Percentiles rank a stretch among this genome's conserved stretches.
Conservation (phyloP, 1,284 basidiomycete genomes). For the Stereum hirsutum region DNA sequence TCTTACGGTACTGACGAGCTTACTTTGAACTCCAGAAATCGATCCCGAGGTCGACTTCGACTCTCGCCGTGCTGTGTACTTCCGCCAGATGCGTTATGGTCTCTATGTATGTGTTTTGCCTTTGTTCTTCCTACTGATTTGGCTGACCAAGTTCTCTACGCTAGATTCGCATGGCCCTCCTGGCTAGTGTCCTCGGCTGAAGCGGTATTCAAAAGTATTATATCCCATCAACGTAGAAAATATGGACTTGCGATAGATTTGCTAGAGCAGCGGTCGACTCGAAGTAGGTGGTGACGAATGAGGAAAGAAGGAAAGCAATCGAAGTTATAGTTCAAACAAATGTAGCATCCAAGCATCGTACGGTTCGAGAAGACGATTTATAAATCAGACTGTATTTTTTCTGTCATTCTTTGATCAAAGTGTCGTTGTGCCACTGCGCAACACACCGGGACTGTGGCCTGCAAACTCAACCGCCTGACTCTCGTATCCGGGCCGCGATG, state of each 20-base stretch:
- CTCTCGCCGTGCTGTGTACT: slow-evolving; percentile 89
- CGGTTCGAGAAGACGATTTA: too few relatives aligned
- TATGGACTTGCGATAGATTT: neutral
- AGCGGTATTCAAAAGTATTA: neutral
- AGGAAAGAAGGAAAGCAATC: too few relatives aligned
- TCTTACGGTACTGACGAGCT: neutral
- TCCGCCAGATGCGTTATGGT: slow-evolving; percentile 98
- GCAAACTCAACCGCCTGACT: too few relatives aligned
- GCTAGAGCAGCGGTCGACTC: neutral
- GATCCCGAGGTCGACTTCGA: slow-evolving; percentile 99
- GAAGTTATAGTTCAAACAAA: too few relatives aligned
- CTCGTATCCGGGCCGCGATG: too few relatives aligned
- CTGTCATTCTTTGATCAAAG: too few relatives aligned
- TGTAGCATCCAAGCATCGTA: too few relatives aligned
- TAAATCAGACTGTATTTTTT: too few relatives aligned
- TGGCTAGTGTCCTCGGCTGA: slow-evolving; percentile 50
- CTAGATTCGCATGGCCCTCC: slow-evolving; percentile 72
- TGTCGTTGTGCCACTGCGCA: too few relatives aligned
- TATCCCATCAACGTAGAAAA: neutral
- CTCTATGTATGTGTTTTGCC: slow-evolving; percentile 64
- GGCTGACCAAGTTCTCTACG: neutral
- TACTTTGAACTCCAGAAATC: slow-evolving; percentile 58
- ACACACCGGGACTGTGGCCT: too few relatives aligned
- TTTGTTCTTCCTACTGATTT: too few relatives aligned
- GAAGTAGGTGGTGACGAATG: too few relatives aligned